Conservation (phyloP, 495 filamentous ascomycete genomes). For the Annulohypoxylon maeteangense region DNA sequence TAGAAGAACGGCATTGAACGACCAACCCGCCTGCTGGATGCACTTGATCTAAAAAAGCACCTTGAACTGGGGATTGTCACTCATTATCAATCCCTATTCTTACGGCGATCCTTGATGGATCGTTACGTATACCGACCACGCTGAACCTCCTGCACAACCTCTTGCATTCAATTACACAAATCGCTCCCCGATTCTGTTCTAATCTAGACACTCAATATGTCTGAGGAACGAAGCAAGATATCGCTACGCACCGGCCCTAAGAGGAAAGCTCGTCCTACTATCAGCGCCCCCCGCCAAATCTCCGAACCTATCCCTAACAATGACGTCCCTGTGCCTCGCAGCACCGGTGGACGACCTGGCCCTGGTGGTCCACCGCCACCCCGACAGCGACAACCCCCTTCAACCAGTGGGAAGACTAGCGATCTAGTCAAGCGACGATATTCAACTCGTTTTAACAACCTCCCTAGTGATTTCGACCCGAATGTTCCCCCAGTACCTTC, state of each 20-base stretch:
- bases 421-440: constrained; percentile 95
- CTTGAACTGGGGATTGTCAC: background rate
- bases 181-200: background rate
- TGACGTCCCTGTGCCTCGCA: constrained; percentile 46
- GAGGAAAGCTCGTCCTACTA: constrained; percentile 77
- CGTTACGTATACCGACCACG: constrained; percentile 8
- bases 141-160: background rate
- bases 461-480: constrained; percentile 73
- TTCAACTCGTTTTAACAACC: constrained; percentile 86
- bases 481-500: constrained; percentile 72
- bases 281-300: constrained; percentile 87
- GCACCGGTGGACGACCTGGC: constrained; percentile 44
- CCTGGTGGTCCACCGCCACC: constrained; percentile 46
- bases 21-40: background rate
- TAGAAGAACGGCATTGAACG: background rate
- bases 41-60: background rate
- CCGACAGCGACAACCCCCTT: constrained; percentile 56
- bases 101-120: constrained; percentile 12
- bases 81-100: constrained; percentile 1
- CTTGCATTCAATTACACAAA: background rate
- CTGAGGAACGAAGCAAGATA: constrained; percentile 78
- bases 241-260: constrained; percentile 84
- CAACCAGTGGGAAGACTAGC: constrained; percentile 68
- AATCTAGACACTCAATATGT: constrained; percentile 50
- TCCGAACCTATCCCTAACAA: constrained; percentile 67